Base-by-base conservation (phyloP, 2,329 filamentous ascomycete genomes). In the Colletotrichum phormii region DNA sequence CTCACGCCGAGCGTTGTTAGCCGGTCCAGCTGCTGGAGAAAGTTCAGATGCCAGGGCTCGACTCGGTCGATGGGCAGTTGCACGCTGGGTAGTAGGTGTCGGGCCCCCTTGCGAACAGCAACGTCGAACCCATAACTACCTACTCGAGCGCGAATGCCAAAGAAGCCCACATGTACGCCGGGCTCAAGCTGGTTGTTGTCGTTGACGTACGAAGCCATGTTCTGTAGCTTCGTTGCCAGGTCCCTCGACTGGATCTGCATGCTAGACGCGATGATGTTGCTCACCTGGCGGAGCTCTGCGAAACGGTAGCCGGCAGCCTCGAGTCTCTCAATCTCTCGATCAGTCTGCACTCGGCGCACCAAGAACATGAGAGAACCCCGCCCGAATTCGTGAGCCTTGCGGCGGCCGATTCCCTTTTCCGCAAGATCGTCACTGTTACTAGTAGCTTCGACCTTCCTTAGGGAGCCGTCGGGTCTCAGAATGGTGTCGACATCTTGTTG, bases 351-450 rank as follows among this genome's bases (percentile, higher is more conserved):
- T 55, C 88, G 88, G 12, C 91, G 92, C 6, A 95, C 92, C 11
- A 97, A 87, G 77, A 97, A 95, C 80, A 98, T 89, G 58, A 97
- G 87, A 66, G 95, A 94, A 0, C 95, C 95, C 72, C 91, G 91
- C 4, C 93, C 93, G 49, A 90, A 88, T 35, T 82, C 79, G 18
- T 81, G 77, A 29, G 78, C 74, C 57, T 74, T 76, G 29, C 75
- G 75, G 5, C 75, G 67, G 22, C 74, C 68, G 35, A 81, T 63
- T 0, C 82, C 85, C 74, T 86, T 86, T 75, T 88, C 86, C 1
- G 80, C 81, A 13, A 84, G 73, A 31, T 82, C 82, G 13, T 82
- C 81, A 72, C 74, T 78, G 68, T 62, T 72, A 65, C 60, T 62
- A 9, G 63, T 55, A 6, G 61, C 70, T 13, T 72, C 53, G 5